Evolutionary conservation across 108 stramenopile species (phyloP), one percentile per base, ranked within the genome.

Genomic region (Stephanodiscus minutulus): DNA sequence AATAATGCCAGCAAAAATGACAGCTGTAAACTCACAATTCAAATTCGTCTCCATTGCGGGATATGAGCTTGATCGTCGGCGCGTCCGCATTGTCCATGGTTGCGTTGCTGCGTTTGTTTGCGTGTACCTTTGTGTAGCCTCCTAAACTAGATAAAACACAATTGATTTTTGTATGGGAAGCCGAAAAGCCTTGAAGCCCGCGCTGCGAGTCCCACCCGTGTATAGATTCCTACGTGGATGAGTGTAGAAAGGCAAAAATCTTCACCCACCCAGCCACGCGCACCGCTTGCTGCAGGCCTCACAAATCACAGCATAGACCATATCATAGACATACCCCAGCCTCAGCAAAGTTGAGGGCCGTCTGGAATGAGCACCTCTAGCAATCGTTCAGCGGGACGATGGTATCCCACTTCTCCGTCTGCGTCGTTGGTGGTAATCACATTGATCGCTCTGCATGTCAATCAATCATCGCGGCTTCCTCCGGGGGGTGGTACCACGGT

Each of bases 11-110:
- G 28, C n/a, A n/a, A 4, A 52, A 61, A 52, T n/a, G 1, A 41
- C 11, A 37, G 20, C 18, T 0, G 18, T 18, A 3, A 39, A 61
- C 70, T 71, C 39, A 71, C 70, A 71, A 33, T 62, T 71, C 70
- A 62, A 61, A 71, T 15, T 37, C n/a, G 33, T 71, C 70, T 18
- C 70, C 70, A 0, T 28, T 8, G 11, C 46, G 43, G 39, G 70
- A 71, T 49, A 61, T 52, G 39, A 71, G 59, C 46, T 71, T 71
- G 70, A 71, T 71, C 27, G 60, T 61, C n/a, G 55, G 17, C 55
- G 43, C 17, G 27, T 39, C 22, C 12, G 46, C 53, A 39, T 39
- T 33, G 20, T 36, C 37, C 52, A 55, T 67, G 33, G 33, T 37
- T 17, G 65, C 1, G 7, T 24, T 29, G 63, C 29, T 60, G 24